Conservation (phyloP, 176 grass and related monocot genomes). For the Avena sativa region DNA sequence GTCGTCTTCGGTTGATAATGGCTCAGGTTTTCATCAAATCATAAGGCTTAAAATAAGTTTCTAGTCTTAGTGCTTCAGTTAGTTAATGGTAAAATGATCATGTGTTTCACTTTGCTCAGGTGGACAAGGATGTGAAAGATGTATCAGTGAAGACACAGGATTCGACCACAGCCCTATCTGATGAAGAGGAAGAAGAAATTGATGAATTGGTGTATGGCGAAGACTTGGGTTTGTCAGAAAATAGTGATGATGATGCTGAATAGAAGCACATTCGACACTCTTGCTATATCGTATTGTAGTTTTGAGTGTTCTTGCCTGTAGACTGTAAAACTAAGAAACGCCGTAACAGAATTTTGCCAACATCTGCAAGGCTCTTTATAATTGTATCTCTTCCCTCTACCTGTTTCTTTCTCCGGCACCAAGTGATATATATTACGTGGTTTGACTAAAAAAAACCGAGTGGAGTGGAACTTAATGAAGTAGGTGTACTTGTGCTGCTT, state of each 20-base stretch:
- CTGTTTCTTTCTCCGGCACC: not conserved
- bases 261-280: constrained; percentile 24
- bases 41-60: constrained; percentile 5
- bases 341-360: constrained; percentile 41
- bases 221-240: constrained; percentile 68
- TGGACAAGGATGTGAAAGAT: constrained; percentile 49
- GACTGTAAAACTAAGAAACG: constrained; percentile 31
- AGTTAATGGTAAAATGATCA: constrained; percentile 2
- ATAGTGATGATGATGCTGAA: constrained; percentile 49
- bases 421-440: not conserved
- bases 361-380: not conserved
- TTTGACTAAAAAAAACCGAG: not conserved
- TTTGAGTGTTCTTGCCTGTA: not conserved
- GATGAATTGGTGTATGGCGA: constrained; percentile 87
- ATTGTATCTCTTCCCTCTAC: not conserved
- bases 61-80: not conserved
- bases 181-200: constrained; percentile 70
- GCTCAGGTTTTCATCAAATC: constrained; percentile 70
- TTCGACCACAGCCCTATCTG: constrained; percentile 11
- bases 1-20: constrained; percentile 70
- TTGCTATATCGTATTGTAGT: not conserved
- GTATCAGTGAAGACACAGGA: constrained; percentile 37
- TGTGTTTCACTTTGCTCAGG: constrained; percentile 46
- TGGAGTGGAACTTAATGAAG: not conserved
- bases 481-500: not conserved